Base-by-base conservation (phyloP, 495 filamentous ascomycete species). In the Penicillium malachiteum region DNA sequence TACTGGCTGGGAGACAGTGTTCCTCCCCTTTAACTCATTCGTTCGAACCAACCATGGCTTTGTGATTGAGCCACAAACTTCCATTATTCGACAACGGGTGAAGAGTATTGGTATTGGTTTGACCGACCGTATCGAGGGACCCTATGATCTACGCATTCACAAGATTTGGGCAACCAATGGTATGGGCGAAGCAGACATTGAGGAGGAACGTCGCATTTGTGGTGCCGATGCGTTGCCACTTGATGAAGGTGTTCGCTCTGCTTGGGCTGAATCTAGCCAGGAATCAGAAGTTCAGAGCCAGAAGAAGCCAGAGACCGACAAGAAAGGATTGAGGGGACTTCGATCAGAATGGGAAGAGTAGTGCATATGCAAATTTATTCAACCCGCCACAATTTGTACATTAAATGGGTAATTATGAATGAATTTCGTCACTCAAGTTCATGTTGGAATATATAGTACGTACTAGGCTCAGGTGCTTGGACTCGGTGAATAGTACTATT, bases 11-110 rank as follows among this genome's bases (percentile, higher is more conserved):
- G 92, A 98, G 78, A 96, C 92, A 8, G 82, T 97, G 21, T 64
- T 96, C 45, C 86, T 98, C 49, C 88, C 88, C 40, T 93, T 91
- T 78, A 85, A 85, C 67, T 88, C 95, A 43, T 97, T 98, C 69
- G 93, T 97, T 50, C 83, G 95, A 48, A 98, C 95, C 34, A 97
- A 96, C 69, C 79, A 92, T 63, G 94, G 94, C 14, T 80, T 85
- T 55, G 89, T 96, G 0, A 84, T 96, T 9, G 91, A 97, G 76
- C 94, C 92, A 21, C 92, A 96, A 77, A 84, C 84, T 8, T 90
- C 93, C 67, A 84, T 97, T 57, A 67, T 96, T 66, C 84, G 87
- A 48, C 86, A 95, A 66, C 89, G 88, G 63, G 85, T 98, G 39
- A 81, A 83, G 66, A 93, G 87, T 39, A 75, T 98, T 14, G 94